These are phyloP conservation scores for Penicillium sclerotiorum DNA, from an alignment of 2,329 filamentous ascomycete genomes.

Conservation along the genomic window DNA sequence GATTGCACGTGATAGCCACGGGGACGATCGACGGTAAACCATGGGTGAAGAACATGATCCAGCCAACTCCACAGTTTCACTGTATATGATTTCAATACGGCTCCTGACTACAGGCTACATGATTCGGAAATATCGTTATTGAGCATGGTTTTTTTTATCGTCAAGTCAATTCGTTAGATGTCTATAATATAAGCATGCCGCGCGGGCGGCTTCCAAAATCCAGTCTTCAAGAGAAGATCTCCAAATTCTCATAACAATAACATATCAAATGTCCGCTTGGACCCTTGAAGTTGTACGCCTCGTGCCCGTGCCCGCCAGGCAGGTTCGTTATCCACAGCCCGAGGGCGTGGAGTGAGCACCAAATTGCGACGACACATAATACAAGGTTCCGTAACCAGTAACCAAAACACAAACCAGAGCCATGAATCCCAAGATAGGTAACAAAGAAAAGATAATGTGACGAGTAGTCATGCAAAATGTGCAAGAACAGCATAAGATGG, in stretches of 20 bases:
- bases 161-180: slow-evolving; percentile 24
- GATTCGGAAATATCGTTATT: no score
- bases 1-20: slow-evolving; percentile 4
- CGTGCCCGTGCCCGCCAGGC: slow-evolving; percentile 25
- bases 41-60: no score
- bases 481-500: slow-evolving; percentile 7
- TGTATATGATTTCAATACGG: no score
- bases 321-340: slow-evolving; percentile 16
- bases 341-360: slow-evolving; percentile 7
- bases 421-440: slow-evolving; percentile 15
- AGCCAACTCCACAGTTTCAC: no score
- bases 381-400: slow-evolving; percentile 15
- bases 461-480: slow-evolving; percentile 10
- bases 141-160: slow-evolving; percentile 14
- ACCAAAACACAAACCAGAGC: slow-evolving; percentile 8
- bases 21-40: neutral
- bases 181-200: slow-evolving; percentile 22
- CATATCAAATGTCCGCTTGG: slow-evolving; percentile 7
- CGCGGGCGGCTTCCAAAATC: slow-evolving; percentile 11
- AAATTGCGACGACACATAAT: slow-evolving; percentile 16
- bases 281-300: slow-evolving; percentile 9
- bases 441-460: slow-evolving; percentile 14
- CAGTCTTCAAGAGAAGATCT: slow-evolving; percentile 21
- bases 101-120: no score
- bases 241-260: slow-evolving; percentile 19